Conservation (phyloP, 176 grass and related monocot species). For the Elaeis guineensis region DNA sequence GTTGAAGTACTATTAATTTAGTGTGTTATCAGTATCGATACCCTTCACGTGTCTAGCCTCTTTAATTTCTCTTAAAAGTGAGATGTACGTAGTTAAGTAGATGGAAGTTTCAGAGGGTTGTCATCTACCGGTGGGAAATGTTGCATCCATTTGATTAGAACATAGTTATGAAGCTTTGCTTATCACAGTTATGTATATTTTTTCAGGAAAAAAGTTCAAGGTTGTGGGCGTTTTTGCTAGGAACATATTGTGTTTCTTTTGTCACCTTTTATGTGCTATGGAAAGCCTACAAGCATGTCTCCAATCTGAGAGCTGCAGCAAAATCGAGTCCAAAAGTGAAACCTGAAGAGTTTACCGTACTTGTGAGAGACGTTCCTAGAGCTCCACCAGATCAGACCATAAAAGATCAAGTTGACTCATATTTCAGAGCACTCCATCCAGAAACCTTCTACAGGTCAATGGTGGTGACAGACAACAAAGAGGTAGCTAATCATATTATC, state of each 20-base stretch:
- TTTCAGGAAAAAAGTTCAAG: conserved; percentile 21
- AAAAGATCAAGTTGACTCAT: conserved; percentile 75
- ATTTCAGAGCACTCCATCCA: conserved; percentile 72
- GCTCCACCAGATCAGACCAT: conserved; percentile 39
- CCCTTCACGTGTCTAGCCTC: no score
- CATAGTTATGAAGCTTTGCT: no score
- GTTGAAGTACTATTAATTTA: no score
- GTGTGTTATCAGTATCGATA: no score
- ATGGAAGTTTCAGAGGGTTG: no score
- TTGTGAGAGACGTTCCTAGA: conserved; percentile 67
- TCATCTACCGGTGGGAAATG: no score
- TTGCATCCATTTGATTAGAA: no score
- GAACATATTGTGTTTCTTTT: conserved; percentile 83
- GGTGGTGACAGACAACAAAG: conserved; percentile 53
- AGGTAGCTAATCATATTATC: conserved; percentile 31
- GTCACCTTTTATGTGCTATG: conserved; percentile 79
- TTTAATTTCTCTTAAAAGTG: no score
- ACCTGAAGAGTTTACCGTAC: conserved; percentile 65
- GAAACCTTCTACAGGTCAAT: conserved; percentile 75
- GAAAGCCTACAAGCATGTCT: conserved; percentile 84
- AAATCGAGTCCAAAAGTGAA: conserved; percentile 49
- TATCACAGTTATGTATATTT: conserved; percentile 10
- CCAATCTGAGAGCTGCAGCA: conserved; percentile 53
- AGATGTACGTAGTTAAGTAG: no score
- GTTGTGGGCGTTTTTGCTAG: conserved; percentile 73